Conservation (phyloP, 2,329 filamentous ascomycete genomes). For the Fusarium udum region DNA sequence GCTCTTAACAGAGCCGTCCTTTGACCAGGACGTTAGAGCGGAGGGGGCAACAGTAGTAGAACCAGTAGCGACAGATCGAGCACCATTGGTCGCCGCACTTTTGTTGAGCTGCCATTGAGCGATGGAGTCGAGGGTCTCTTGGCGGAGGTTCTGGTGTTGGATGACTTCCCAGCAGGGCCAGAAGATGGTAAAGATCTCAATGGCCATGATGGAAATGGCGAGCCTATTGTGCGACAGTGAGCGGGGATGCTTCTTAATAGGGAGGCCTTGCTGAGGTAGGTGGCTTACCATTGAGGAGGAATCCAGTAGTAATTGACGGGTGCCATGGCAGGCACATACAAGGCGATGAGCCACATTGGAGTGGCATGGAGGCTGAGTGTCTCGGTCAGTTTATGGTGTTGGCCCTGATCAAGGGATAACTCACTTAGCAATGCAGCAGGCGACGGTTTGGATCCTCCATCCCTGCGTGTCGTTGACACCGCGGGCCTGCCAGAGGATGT, state of each 20-base stretch:
- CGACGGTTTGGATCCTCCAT: slow-evolving; percentile 71
- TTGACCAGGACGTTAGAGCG: slow-evolving; percentile 51
- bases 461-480: slow-evolving; percentile 71
- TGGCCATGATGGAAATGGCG: slow-evolving; percentile 67
- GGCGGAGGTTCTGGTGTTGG: slow-evolving; percentile 55
- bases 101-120: slow-evolving; percentile 58
- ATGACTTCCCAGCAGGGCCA: slow-evolving; percentile 68
- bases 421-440: slow-evolving; percentile 58
- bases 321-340: slow-evolving; percentile 61
- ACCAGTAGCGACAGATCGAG: slow-evolving; percentile 48
- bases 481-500: slow-evolving; percentile 69
- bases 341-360: slow-evolving; percentile 72
- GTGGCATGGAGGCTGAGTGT: slow-evolving; percentile 66
- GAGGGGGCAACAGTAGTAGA: slow-evolving; percentile 46
- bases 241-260: neutral
- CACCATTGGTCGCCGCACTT: slow-evolving; percentile 43
- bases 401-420: slow-evolving; percentile 33
- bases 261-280: neutral
- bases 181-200: slow-evolving; percentile 72
- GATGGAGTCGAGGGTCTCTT: slow-evolving; percentile 61
- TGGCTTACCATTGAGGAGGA: slow-evolving; percentile 68
- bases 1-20: slow-evolving; percentile 47
- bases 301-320: slow-evolving; percentile 64
- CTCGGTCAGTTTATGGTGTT: slow-evolving; percentile 2
- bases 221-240: slow-evolving; percentile 54